These are phyloP conservation scores for Geosmithia putterillii DNA, from an alignment of 2,329 filamentous ascomycete genomes.

Conservation along the genomic window DNA sequence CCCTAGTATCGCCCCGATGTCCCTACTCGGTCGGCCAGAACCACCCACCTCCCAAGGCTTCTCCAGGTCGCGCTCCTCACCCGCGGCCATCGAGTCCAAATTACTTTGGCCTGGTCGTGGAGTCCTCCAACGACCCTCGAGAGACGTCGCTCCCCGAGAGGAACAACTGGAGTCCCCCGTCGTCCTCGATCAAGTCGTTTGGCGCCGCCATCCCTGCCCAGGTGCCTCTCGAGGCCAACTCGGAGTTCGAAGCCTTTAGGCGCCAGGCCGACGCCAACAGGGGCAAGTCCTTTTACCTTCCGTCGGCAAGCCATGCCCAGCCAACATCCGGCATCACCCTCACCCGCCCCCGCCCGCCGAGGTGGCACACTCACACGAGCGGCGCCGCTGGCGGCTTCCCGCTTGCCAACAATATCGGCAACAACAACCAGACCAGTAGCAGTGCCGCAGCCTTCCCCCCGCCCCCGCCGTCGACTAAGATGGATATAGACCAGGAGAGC, in stretches of 20 bases:
- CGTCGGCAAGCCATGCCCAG: conserved; percentile 30
- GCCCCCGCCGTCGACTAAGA: conserved; percentile 9
- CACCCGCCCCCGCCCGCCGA: conserved; percentile 28
- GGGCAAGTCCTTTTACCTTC: conserved; percentile 30
- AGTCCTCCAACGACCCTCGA: conserved; percentile 45
- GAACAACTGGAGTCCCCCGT: conserved; percentile 64
- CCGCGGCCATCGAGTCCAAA: conserved; percentile 57
- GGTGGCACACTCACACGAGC: conserved; percentile 35
- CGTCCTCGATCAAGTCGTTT: conserved; percentile 59
- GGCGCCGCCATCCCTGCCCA: conserved; percentile 55
- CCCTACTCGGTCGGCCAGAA: conserved; percentile 43
- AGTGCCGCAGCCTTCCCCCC: too few species aligned
- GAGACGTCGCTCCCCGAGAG: conserved; percentile 52
- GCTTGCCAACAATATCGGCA: conserved; percentile 10
- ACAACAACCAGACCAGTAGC: conserved; percentile 9
- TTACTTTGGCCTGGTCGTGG: conserved; percentile 71
- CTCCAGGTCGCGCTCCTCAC: conserved; percentile 24
- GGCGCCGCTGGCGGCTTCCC: conserved; percentile 25
- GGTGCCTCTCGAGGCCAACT: conserved; percentile 61
- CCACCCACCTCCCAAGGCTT: conserved; percentile 34
- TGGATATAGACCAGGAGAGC: conserved; percentile 33
- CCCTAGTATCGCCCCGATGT: conserved; percentile 36
- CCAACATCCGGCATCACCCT: conserved; percentile 14
- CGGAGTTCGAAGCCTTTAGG: conserved; percentile 71
- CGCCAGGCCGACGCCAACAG: conserved; percentile 57